phyloP scores from a whole-genome alignment of 805 yeast genomes.

The Hanseniaspora lindneri region DNA sequence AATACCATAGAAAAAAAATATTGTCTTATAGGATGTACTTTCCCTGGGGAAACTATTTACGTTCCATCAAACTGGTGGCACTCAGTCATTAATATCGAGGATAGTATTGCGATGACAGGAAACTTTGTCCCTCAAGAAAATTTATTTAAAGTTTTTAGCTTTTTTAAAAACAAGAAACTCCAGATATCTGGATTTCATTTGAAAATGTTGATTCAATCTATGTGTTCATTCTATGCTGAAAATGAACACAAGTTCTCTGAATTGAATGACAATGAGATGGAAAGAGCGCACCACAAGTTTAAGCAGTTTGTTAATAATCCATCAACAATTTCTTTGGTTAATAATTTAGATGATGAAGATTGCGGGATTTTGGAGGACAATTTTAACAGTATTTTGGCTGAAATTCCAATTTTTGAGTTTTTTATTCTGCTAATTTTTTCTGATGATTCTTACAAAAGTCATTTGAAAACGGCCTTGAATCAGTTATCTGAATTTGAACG shows the following conservation, averaged over 20 bases:
- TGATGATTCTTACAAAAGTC: constrained; percentile 21
- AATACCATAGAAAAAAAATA: constrained; percentile 23
- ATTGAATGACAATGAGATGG: constrained; percentile 20
- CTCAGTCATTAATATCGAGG: constrained; percentile 72
- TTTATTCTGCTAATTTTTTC: constrained; percentile 41
- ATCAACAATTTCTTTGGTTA: neutral
- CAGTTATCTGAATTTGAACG: neutral
- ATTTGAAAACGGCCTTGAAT: neutral
- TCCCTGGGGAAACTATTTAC: constrained; percentile 71
- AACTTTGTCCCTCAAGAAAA: constrained; percentile 68
- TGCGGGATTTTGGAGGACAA: constrained; percentile 40
- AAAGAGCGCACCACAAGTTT: constrained; percentile 26
- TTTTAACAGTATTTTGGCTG: constrained; percentile 25
- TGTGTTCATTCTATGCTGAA: constrained; percentile 21
- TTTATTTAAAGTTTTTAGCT: constrained; percentile 49
- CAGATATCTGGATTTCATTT: constrained; percentile 76
- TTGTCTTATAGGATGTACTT: constrained; percentile 59
- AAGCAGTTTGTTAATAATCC: constrained; percentile 17
- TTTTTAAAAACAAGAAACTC: constrained; percentile 51
- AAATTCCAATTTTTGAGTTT: constrained; percentile 50
- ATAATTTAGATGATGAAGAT: constrained; percentile 40
- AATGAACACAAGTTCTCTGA: constrained; percentile 16
- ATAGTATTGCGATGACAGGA: constrained; percentile 76
- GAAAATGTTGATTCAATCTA: constrained; percentile 35
- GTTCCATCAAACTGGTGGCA: constrained; percentile 99